phyloP scores from a whole-genome alignment of 2,329 filamentous ascomycete genomes.

The Pseudocercospora crystallina region DNA sequence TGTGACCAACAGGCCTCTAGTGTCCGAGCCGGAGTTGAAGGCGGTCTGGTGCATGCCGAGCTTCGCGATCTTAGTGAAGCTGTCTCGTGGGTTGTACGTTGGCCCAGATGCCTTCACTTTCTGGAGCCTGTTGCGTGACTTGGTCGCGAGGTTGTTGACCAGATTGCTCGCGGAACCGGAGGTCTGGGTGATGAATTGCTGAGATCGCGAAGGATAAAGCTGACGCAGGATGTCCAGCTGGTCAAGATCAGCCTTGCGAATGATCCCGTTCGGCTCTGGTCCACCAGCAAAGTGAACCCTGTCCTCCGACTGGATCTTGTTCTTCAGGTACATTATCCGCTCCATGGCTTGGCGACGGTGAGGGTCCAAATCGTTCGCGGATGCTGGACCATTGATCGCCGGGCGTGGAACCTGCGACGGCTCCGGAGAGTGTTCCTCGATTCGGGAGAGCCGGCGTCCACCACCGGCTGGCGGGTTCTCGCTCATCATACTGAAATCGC shows the following conservation, averaged over 20 bases:
- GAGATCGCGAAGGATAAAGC: slow-evolving; percentile 7
- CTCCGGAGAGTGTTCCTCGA: too few species aligned
- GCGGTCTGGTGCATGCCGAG: slow-evolving; percentile 8
- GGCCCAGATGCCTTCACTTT: slow-evolving; percentile 10
- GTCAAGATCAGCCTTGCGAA: slow-evolving; percentile 14
- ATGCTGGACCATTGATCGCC: too few species aligned
- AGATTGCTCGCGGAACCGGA: slow-evolving; percentile 7
- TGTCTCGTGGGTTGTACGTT: slow-evolving; percentile 10
- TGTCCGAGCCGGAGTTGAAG: slow-evolving; percentile 14
- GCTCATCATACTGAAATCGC: too few species aligned
- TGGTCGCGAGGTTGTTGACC: slow-evolving; percentile 3
- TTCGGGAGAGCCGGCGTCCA: too few species aligned
- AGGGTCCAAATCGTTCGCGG: too few species aligned
- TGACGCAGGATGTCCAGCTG: slow-evolving; percentile 10
- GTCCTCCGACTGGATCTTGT: slow-evolving; percentile 6
- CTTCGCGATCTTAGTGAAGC: slow-evolving; percentile 6
- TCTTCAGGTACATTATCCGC: slow-evolving; percentile 2
- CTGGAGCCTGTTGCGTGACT: slow-evolving; percentile 5
- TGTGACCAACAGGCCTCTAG: slow-evolving; percentile 4
- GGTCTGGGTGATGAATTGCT: slow-evolving; percentile 8
- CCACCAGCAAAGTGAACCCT: neutral
- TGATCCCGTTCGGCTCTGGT: slow-evolving; percentile 3
- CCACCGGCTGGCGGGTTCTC: too few species aligned
- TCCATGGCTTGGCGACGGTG: neutral
- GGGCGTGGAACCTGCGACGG: too few species aligned